Evolutionary conservation across 1,284 basidiomycete genomes (phyloP).

Genomic region (Lentinus polychrous): DNA sequence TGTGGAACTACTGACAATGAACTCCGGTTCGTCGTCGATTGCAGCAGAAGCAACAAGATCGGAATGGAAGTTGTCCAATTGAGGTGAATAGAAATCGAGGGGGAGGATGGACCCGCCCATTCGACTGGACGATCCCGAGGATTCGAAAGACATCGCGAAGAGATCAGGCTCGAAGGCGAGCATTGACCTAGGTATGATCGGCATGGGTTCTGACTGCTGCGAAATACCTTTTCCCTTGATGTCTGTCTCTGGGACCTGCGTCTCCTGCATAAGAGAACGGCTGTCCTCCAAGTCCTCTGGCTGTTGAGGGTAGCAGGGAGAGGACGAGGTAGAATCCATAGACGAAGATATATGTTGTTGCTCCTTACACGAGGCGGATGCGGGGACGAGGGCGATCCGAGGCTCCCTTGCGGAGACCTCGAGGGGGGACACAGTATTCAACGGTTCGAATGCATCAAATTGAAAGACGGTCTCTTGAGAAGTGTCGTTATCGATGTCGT

Average conservation of each 20-base stretch:
- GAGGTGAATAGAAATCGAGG: slow-evolving; percentile 1
- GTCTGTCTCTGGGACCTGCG: slow-evolving; percentile 11
- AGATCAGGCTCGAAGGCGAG: slow-evolving; percentile 27
- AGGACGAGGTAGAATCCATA: slow-evolving; percentile 9
- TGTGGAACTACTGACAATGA: slow-evolving; percentile 1
- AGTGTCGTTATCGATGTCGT: slow-evolving; percentile 47
- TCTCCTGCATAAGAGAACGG: slow-evolving; percentile 5
- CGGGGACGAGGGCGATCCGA: slow-evolving; percentile 5
- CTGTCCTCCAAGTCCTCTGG: slow-evolving; percentile 4
- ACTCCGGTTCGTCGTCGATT: slow-evolving; percentile 12
- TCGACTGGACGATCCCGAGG: slow-evolving; percentile 14
- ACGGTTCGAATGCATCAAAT: slow-evolving; percentile 41
- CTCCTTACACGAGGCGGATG: slow-evolving; percentile 1
- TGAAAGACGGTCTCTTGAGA: slow-evolving; percentile 36
- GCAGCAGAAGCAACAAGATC: slow-evolving; percentile 5
- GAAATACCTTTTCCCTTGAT: slow-evolving; percentile 46
- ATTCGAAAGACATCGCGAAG: slow-evolving; percentile 29
- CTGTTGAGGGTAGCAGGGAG: slow-evolving; percentile 5
- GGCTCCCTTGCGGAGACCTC: slow-evolving; percentile 21
- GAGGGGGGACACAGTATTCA: slow-evolving; percentile 18
- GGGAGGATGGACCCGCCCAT: slow-evolving; percentile 1
- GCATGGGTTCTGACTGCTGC: slow-evolving; percentile 30
- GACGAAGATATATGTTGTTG: background rate
- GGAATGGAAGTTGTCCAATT: slow-evolving; percentile 6
- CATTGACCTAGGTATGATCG: slow-evolving; percentile 29